Evolutionary conservation across 2,329 filamentous ascomycete species (phyloP), one percentile per base, ranked within the genome.

Genomic region (Botrytis hyacinthi): DNA sequence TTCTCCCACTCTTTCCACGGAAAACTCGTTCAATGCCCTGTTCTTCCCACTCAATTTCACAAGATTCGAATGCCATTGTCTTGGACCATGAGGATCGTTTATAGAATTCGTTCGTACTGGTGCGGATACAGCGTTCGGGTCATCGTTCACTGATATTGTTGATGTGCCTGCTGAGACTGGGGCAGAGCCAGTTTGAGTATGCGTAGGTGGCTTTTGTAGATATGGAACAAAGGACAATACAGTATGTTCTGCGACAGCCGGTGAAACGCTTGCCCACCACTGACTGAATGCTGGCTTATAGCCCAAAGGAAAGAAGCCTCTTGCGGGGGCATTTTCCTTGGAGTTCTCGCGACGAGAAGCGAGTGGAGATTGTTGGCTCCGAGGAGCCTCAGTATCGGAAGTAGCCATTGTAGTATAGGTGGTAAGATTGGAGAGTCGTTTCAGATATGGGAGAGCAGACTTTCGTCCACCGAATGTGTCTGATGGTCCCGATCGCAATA

Each of bases 221-320:
- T 94, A 92, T 8, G 96, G 96, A 54, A 99, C 90, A 81, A 91
- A 93, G 74, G 90, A 92, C 77, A 99, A 89, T 44, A 99, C 95
- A 78, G 90, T 92, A 80, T 95, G 93, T 84, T 99, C 96, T 20
- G 95, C 95, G 40, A 90, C 87, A 29, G 92, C 90, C 4, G 96
- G 92, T 1, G 94, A 91, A n/a, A 96, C 85, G 76, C 90, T 91
- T 18, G 91, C 89, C 96, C 96, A 99, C 94, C 96, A 98, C 87
- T 98, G 95, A 78, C 88, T 91, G 76, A 94, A 93, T 26, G 93
- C 95, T 74, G 97, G 94, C 80, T 95, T 96, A 84, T 97, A 97
- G 68, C 94, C 91, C 35, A 98, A 84, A 3, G 96, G 95, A 77
- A 99, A 98, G 82, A 88, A 91, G 48, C 83, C 79, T 75, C 81